These are phyloP conservation scores for Brassica incana DNA, from an alignment of 345 rosid species.

Conservation along the genomic window DNA sequence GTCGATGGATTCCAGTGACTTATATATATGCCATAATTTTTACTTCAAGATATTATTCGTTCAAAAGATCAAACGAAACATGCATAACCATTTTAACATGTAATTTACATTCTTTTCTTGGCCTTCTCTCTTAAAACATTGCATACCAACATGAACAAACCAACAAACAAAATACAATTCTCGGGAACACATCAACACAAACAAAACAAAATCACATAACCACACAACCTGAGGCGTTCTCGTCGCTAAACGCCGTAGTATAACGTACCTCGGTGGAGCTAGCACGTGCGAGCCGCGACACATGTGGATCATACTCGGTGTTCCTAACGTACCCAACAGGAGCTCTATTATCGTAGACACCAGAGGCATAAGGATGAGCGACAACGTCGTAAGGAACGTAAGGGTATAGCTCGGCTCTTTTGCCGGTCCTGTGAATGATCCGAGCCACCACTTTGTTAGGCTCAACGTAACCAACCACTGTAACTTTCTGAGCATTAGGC, in stretches of 20 bases:
- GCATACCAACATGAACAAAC: neutral
- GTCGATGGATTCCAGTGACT: neutral
- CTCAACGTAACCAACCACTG: constrained; percentile 84
- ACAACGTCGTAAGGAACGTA: constrained; percentile 90
- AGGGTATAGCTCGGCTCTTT: constrained; percentile 90
- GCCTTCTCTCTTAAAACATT: neutral
- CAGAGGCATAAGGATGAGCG: constrained; percentile 88
- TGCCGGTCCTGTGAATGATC: constrained; percentile 82
- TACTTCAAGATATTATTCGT: neutral
- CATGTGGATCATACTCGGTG: constrained; percentile 55
- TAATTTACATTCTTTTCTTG: neutral
- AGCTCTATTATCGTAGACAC: constrained; percentile 88
- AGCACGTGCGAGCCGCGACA: constrained; percentile 79
- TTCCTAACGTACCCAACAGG: constrained; percentile 83
- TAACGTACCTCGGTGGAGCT: constrained; percentile 91
- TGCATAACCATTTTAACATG: neutral
- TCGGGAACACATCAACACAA: neutral
- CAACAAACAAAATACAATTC: neutral
- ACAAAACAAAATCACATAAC: constrained; percentile 54
- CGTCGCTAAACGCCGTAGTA: constrained; percentile 96
- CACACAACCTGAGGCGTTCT: constrained; percentile 67
- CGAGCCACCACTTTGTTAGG: constrained; percentile 73
- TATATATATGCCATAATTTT: neutral
- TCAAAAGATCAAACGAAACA: neutral
- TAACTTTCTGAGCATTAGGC: constrained; percentile 76